Evolutionary conservation across 768 basidiomycete genomes (phyloP), one percentile per base, ranked within the genome.

Genomic region (Lentinula sp.): DNA sequence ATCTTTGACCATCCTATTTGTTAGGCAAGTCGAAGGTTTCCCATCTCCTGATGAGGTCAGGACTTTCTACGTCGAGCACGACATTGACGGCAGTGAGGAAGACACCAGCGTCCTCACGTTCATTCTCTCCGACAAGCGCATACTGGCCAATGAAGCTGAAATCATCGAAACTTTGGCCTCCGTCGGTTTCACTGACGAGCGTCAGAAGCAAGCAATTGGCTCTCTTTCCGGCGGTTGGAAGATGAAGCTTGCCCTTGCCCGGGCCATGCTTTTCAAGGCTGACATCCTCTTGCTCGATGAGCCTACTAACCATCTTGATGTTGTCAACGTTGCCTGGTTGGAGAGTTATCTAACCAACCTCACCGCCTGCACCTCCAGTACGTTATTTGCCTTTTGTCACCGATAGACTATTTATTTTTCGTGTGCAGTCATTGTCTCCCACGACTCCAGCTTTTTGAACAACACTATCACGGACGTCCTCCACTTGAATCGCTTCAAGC

Each of bases 31-130:
- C 68, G 95, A 98, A 71, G 95, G 95, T 68, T 98, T 98, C 90
- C 95, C 95, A 12, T 95, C 95, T 18, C 93, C 94, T 60, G 92
- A 95, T 57, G 90, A 95, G 72, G 95, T 98, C 72, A 93, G 95
- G 74, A 98, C 95, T 64, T 98, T 96, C 87, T 98, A 97, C 78
- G 95, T 98, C 72, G 95, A 96, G 82, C 95, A 98, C 82, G 95
- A 98, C 73, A 97, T 98, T 66, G 95, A 98, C 69, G 95, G 95
- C 53, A 90, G 86, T 71, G 95, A 97, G 75, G 95, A 85, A 63
- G 91, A 92, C 15, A 97, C 90, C 58, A 88, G 93, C 48, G 90
- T 97, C 62, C 82, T 95, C 61, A 78, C 91, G 74, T 97, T 95
- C 80, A 95, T 97, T 66, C 70, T 93, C 64, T 71, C 77, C 61